A percentile compares a stretch with the other conserved stretches of the same genome.
Evolutionary conservation across 2,329 filamentous ascomycete genomes (phyloP).

Genomic region (Colletotrichum spaethianum): DNA sequence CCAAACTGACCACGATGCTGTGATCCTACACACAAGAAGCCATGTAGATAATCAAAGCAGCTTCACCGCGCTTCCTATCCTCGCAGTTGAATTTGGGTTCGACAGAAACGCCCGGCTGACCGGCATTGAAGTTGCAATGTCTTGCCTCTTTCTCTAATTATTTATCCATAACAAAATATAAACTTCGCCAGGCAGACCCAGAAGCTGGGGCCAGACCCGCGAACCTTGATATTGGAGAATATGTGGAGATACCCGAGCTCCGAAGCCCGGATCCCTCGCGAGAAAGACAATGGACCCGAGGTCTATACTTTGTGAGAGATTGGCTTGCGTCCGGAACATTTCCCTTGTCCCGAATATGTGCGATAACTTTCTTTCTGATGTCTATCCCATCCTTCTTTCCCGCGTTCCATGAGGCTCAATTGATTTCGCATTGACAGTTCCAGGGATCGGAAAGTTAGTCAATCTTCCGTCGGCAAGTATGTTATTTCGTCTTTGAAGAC

Average conservation of each 20-base stretch:
- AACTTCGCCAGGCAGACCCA: too few relatives aligned
- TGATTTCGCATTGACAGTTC: background rate
- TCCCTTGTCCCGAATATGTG: background rate
- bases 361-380: background rate
- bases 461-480: too few relatives aligned
- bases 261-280: background rate
- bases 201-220: background rate
- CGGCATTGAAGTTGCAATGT: conserved; percentile 10
- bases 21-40: background rate
- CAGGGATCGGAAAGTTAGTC: background rate
- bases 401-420: background rate
- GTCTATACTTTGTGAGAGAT: background rate
- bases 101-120: background rate
- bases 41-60: too few relatives aligned
- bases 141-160: background rate
- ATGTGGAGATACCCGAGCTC: background rate
- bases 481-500: background rate
- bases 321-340: background rate
- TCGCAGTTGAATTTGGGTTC: conserved; percentile 1
- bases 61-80: background rate
- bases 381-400: background rate
- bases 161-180: too few relatives aligned
- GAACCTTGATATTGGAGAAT: background rate
- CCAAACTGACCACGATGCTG: background rate
- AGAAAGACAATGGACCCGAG: background rate